Base-by-base conservation (phyloP, 345 rosid species). In the Melastoma malabathricum region DNA sequence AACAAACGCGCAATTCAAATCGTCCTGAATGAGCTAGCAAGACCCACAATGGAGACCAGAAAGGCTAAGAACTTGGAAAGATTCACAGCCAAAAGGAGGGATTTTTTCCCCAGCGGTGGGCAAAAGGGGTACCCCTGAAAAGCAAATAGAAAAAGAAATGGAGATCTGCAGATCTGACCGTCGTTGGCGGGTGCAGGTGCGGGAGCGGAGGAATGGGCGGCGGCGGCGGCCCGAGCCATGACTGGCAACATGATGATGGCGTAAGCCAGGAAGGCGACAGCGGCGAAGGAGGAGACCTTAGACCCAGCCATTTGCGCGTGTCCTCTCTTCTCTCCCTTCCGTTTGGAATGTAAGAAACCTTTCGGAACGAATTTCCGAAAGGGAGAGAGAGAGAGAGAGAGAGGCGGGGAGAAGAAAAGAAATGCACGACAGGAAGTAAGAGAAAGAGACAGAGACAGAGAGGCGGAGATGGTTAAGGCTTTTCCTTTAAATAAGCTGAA, bases 121-220 rank as follows among this genome's bases (percentile, higher is more conserved):
- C 12, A 2, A 34, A 34, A 34, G 9, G 41, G 12, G 41, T 34
- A 34, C 12, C 12, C 12, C 41, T 34, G 43, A 20, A 22, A 22
- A 22, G 25, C 17, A 31, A 15, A 31, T 1, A 3, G 13, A 12
- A 18, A 25, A 18, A 57, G 20, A 57, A 4, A 47, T 31, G 43
- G 45, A 39, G 44, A 13, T 3, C 18, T 18, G 18, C 1, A 25
- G 44, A 18, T 10, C 20, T 3, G 13, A 59, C 63, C 63, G 44
- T 59, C 63, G 43, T 50, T 51, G 10, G 56, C 38, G 12, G 63
- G 63, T 17, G 51, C 44, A 0, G 63, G 56, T 9, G 63, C 56
- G 0, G 63, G 56, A 18, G 63, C 56, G 0, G 51, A 55, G 60
- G 52, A 13, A 29, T 39, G 60, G 18, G 47, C 47, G 15, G 43